Percentiles rank a stretch among this genome's conserved stretches.
phyloP scores from a whole-genome alignment of 495 filamentous ascomycete species.

The Penicillium alfredii region DNA sequence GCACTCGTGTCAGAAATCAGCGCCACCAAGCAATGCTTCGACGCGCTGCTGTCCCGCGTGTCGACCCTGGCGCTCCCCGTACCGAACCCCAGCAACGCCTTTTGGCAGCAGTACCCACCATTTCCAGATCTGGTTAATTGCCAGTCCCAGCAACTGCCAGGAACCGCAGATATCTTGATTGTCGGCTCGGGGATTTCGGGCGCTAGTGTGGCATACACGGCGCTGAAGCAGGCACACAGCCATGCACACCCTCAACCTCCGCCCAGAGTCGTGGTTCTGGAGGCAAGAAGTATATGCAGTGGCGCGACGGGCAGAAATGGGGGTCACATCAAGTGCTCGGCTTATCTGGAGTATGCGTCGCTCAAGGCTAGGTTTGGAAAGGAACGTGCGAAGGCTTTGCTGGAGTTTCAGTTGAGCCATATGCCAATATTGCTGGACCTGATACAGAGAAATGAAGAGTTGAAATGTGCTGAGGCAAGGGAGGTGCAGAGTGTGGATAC shows the following conservation, averaged over 20 bases:
- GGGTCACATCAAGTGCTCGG: slow-evolving; percentile 35
- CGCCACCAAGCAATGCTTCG: background rate
- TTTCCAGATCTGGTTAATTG: slow-evolving; percentile 43
- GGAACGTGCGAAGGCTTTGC: slow-evolving; percentile 13
- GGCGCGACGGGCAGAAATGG: slow-evolving; percentile 62
- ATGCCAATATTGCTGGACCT: slow-evolving; percentile 8
- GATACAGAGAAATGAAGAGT: background rate
- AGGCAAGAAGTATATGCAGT: slow-evolving; percentile 71
- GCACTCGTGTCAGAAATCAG: background rate
- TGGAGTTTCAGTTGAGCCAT: slow-evolving; percentile 4
- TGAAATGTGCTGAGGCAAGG: slow-evolving; percentile 19
- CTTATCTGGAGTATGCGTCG: slow-evolving; percentile 19
- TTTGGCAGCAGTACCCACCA: slow-evolving; percentile 57
- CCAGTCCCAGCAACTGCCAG: slow-evolving; percentile 38
- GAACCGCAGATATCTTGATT: slow-evolving; percentile 48
- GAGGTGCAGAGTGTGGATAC: slow-evolving; percentile 34
- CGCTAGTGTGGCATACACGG: slow-evolving; percentile 50
- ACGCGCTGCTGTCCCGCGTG: background rate
- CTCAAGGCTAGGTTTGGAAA: slow-evolving; percentile 11
- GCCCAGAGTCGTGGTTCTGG: slow-evolving; percentile 57
- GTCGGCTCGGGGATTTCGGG: slow-evolving; percentile 52
- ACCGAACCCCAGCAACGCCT: slow-evolving; percentile 52
- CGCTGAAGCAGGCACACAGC: slow-evolving; percentile 30
- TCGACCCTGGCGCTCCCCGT: slow-evolving; percentile 32
- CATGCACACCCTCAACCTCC: slow-evolving; percentile 6